phyloP scores from a whole-genome alignment of 768 basidiomycete genomes.

The Lactarius deliciosus region DNA sequence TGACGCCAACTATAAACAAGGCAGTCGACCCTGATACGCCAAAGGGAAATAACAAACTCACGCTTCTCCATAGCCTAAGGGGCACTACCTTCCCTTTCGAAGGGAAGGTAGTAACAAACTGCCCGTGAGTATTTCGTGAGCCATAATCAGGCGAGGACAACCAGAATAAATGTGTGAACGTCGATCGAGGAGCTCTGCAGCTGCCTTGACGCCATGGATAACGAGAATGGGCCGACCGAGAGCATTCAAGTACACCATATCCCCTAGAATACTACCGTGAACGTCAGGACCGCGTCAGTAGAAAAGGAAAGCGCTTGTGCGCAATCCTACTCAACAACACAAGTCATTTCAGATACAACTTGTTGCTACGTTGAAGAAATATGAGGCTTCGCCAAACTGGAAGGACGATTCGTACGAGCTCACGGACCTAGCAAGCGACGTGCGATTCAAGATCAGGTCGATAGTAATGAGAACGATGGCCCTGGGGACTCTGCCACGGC shows the following conservation, averaged over 20 bases:
- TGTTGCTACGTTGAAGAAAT: no score
- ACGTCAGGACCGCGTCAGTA: background rate
- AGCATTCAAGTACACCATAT: background rate
- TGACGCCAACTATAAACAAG: no score
- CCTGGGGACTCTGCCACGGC: no score
- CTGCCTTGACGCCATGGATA: background rate
- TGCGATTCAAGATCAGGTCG: no score
- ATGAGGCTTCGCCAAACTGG: no score
- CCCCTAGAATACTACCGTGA: background rate
- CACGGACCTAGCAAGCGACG: no score
- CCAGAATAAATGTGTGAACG: background rate
- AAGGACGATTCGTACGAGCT: no score
- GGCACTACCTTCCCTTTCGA: no score
- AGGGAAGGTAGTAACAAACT: background rate
- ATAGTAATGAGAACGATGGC: no score
- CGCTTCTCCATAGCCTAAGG: background rate
- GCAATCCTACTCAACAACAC: background rate
- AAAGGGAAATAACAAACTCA: background rate
- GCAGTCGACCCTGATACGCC: no score
- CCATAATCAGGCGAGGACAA: background rate
- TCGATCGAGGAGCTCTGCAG: background rate
- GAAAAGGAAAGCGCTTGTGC: background rate
- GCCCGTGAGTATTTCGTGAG: background rate
- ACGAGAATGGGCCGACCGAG: background rate
- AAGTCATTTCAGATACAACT: no score